Conservation (phyloP, 768 basidiomycete species). For the Holtermannia corniformis region DNA sequence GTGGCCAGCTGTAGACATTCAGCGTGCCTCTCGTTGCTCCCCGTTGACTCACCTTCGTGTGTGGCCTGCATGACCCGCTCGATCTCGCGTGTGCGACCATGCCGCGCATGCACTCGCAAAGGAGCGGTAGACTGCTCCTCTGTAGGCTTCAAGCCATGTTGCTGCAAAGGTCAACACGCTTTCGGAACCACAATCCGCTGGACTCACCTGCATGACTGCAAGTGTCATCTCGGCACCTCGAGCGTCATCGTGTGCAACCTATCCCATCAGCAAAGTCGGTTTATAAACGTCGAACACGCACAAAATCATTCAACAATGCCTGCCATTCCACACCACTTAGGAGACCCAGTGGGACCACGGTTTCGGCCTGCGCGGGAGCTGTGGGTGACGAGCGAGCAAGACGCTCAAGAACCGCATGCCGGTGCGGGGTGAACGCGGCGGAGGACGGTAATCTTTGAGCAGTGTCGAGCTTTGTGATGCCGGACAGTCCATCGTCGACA, state of each 20-base stretch:
- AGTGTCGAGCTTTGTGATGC: neutral
- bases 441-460: neutral
- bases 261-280: constrained; percentile 3
- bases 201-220: constrained; percentile 48
- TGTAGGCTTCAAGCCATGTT: constrained; percentile 23
- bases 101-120: constrained; percentile 44
- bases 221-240: constrained; percentile 49
- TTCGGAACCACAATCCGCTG: neutral
- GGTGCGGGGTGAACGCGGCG: neutral
- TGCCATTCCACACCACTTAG: constrained; percentile 51
- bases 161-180: neutral
- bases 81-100: neutral
- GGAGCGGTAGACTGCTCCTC: constrained; percentile 47
- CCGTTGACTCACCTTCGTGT: neutral
- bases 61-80: neutral
- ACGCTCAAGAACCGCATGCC: constrained; percentile 1
- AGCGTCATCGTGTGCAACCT: constrained; percentile 50
- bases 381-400: neutral
- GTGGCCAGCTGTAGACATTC: neutral
- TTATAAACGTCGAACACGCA: constrained; percentile 34
- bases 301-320: constrained; percentile 50
- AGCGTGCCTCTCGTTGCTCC: constrained; percentile 5
- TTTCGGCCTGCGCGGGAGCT: neutral
- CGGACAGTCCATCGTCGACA: neutral
- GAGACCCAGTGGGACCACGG: constrained; percentile 45